Percentiles rank a stretch among this genome's conserved stretches.
phyloP scores from a whole-genome alignment of 805 yeast genomes.

The Candida germanica region DNA sequence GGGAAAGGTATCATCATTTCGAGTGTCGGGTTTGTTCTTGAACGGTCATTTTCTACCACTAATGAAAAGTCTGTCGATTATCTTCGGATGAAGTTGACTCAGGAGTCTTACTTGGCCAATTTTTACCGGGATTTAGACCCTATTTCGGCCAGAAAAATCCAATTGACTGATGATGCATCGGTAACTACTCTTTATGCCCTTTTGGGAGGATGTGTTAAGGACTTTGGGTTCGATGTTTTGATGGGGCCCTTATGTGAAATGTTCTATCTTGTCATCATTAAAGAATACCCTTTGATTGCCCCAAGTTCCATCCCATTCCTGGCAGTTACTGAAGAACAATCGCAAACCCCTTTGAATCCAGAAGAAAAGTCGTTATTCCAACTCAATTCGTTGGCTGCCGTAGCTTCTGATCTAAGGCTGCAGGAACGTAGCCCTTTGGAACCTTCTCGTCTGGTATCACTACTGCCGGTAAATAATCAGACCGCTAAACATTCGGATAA shows the following conservation, averaged over 20 bases:
- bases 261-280: slow-evolving; percentile 55
- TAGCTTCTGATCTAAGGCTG: slow-evolving; percentile 23
- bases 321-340: background rate
- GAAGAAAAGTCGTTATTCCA: slow-evolving; percentile 10
- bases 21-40: slow-evolving; percentile 59
- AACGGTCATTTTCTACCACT: slow-evolving; percentile 55
- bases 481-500: slow-evolving; percentile 6
- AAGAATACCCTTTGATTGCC: slow-evolving; percentile 65
- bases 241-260: slow-evolving; percentile 65
- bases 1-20: slow-evolving; percentile 58
- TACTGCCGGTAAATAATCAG: slow-evolving; percentile 2
- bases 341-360: background rate
- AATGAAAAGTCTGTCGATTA: slow-evolving; percentile 55
- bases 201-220: slow-evolving; percentile 69
- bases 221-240: slow-evolving; percentile 76
- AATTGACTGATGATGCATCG: slow-evolving; percentile 47
- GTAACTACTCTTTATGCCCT: slow-evolving; percentile 53
- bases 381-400: slow-evolving; percentile 32
- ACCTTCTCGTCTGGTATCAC: slow-evolving; percentile 1
- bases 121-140: slow-evolving; percentile 48
- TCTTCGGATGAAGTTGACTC: slow-evolving; percentile 43
- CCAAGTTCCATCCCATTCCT: slow-evolving; percentile 32
- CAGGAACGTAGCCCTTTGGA: slow-evolving; percentile 28
- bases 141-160: slow-evolving; percentile 13
- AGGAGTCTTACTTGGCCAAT: slow-evolving; percentile 39